Percentiles rank a stretch among this genome's conserved stretches.
phyloP scores from a whole-genome alignment of 441 rosid genomes.

The Adansonia gregorii region DNA sequence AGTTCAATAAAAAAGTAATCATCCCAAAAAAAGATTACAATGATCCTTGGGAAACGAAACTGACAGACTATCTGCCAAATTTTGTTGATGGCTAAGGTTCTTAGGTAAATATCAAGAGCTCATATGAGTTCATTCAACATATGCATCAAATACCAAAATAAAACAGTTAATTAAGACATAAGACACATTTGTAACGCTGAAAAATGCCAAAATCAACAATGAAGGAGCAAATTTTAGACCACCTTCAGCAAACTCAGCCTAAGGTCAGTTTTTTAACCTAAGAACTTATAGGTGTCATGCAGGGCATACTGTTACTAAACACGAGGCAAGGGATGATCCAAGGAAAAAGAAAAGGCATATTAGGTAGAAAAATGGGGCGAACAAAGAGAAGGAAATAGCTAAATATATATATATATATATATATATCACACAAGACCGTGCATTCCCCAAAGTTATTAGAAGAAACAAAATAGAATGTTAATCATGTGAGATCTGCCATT shows the following conservation, averaged over 20 bases:
- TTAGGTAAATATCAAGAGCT: background rate
- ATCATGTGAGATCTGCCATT: background rate
- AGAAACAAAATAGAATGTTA: conserved; percentile 7
- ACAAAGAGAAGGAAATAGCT: background rate
- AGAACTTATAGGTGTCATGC: background rate
- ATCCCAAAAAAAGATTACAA: background rate
- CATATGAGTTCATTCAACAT: conserved; percentile 8
- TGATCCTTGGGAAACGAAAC: background rate
- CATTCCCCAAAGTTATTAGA: conserved; percentile 1
- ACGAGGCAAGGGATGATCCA: conserved; percentile 8
- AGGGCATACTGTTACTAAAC: background rate
- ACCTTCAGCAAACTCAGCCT: conserved; percentile 8
- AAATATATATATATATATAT: background rate
- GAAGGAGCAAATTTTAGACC: background rate
- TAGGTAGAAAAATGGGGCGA: background rate
- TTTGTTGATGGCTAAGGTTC: background rate
- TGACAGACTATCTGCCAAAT: background rate
- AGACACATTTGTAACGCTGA: background rate
- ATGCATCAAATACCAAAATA: conserved; percentile 10
- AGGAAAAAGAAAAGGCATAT: background rate
- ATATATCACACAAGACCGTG: background rate
- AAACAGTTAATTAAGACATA: background rate
- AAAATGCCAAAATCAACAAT: background rate
- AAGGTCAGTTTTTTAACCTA: background rate
- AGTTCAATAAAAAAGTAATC: background rate